These are phyloP conservation scores for Gynostemma pentaphyllum DNA, from an alignment of 306 rosid genomes.

Conservation along the genomic window DNA sequence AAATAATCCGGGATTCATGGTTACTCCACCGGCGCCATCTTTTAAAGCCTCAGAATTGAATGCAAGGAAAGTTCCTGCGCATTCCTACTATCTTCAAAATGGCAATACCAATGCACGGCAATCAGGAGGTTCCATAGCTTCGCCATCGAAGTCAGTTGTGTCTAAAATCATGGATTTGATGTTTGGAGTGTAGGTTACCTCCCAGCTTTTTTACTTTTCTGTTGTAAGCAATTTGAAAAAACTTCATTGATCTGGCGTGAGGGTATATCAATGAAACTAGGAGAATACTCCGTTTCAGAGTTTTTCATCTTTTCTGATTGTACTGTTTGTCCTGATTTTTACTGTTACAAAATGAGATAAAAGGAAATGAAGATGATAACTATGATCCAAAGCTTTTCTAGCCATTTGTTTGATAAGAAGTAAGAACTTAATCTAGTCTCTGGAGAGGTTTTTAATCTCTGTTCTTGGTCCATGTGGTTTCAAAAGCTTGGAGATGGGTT, in stretches of 20 bases:
- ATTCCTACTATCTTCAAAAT: conserved; percentile 65
- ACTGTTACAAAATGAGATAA: not conserved
- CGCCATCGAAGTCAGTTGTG: conserved; percentile 81
- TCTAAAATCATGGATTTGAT: conserved; percentile 86
- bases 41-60: conserved; percentile 36
- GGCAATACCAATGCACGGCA: conserved; percentile 45
- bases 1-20: conserved; percentile 64
- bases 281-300: not conserved
- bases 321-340: conserved; percentile 5
- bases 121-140: conserved; percentile 77
- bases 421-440: too few species aligned
- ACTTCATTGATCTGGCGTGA: not conserved
- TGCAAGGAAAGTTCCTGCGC: conserved; percentile 32
- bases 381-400: not conserved
- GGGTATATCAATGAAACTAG: not conserved
- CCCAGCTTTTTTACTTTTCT: not conserved
- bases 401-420: not conserved
- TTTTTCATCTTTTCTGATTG: not conserved
- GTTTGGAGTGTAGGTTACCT: conserved; percentile 70
- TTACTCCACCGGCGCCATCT: conserved; percentile 52
- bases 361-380: not conserved
- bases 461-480: too few species aligned
- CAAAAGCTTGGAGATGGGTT: too few species aligned
- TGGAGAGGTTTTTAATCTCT: too few species aligned
- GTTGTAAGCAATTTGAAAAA: not conserved